Base-by-base conservation (phyloP, 148 eudicot species). In the Agrostemma githago region DNA sequence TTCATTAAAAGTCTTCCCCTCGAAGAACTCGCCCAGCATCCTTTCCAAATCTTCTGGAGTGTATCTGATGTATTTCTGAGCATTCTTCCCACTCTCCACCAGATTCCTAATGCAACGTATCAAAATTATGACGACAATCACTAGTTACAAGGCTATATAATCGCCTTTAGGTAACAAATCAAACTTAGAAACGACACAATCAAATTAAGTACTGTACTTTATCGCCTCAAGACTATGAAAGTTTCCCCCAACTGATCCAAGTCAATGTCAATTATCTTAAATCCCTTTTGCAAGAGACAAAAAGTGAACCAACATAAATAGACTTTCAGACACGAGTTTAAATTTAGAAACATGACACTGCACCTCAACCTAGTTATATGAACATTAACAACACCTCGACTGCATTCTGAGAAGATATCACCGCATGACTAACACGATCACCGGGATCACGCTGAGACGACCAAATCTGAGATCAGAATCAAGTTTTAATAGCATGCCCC, bases 11-110 rank as follows among this genome's bases (percentile, higher is more conserved):
- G 84, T 86, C 80, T 83, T 94, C 21, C 98, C 97, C 81, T 90
- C 97, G 16, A 94, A 94, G 80, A 94, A 92, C 82, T 94, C 98
- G 40, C 95, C 95, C 34, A 94, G 88, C 98, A 94, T 94, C 65
- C 90, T 82, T 71, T 94, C 97, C 75, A 94, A 88, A 81, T 94
- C 98, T 85, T 94, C 98, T 3, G 97, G 87, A 1, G 86, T 75
- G 85, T 83, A 94, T 74, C 96, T 83, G 67, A 92, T 84, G 81
- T 94, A 91, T 83, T 90, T 94, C 76, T 89, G 92, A 43, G 97
- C 86, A 74, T 89, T 91, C 90, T 92, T 92, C 64, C 89, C 93
- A 48, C 75, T 85, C 88, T 91, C 98, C 21, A 91, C 97, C 87
- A 94, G 74, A 74, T 89, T 79, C 84, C 98, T 94, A 85, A 41